These are phyloP conservation scores for Knufia fluminis DNA, from an alignment of 2,329 filamentous ascomycete species.

Conservation along the genomic window DNA sequence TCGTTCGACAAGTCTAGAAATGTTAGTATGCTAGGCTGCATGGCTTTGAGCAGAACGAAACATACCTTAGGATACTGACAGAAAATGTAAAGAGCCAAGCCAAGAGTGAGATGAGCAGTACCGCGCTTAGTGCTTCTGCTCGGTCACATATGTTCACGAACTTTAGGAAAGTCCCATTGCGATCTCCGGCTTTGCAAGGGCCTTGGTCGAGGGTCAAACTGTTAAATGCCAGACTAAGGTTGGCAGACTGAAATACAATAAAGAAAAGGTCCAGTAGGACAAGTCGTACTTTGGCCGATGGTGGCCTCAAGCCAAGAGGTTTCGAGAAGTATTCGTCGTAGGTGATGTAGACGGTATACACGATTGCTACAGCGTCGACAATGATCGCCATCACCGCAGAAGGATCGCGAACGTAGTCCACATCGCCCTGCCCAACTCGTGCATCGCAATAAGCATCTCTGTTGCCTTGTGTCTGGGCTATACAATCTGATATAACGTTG, in stretches of 20 bases:
- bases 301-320: constrained; percentile 75
- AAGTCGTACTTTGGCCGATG: constrained; percentile 76
- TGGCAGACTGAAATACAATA: constrained; percentile 94
- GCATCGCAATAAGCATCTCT: constrained; percentile 10
- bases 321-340: constrained; percentile 95
- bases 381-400: constrained; percentile 83
- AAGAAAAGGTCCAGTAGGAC: constrained; percentile 91
- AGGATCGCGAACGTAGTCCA: constrained; percentile 45
- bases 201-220: constrained; percentile 59
- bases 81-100: constrained; percentile 89
- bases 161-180: constrained; percentile 28
- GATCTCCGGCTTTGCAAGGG: constrained; percentile 43
- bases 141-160: constrained; percentile 44
- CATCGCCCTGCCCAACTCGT: constrained; percentile 12
- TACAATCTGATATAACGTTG: constrained; percentile 25
- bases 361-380: constrained; percentile 77
- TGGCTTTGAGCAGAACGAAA: background rate
- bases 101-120: constrained; percentile 70
- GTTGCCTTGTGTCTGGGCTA: constrained; percentile 17
- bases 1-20: constrained; percentile 31
- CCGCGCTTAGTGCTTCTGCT: constrained; percentile 63
- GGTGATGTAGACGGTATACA: constrained; percentile 88
- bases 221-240: constrained; percentile 80
- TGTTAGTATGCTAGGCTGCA: constrained; percentile 24
- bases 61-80: constrained; percentile 66